Conservation (phyloP, 1,284 basidiomycete species). For the Ganoderma sinense region DNA sequence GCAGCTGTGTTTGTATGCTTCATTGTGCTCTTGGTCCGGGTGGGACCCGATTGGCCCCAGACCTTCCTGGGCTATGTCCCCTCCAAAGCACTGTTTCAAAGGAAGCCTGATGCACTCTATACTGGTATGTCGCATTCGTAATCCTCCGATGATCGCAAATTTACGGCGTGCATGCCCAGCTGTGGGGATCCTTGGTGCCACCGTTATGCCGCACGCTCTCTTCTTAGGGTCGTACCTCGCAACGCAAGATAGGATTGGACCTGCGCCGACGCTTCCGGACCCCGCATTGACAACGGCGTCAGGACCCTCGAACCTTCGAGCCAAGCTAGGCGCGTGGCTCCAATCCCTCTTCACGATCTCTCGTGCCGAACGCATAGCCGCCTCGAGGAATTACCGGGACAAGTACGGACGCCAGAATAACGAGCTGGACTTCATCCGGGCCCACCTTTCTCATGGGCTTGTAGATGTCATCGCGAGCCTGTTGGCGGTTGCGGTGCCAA, state of each 20-base stretch:
- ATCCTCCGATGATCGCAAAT: slow-evolving; percentile 45
- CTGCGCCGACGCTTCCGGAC: slow-evolving; percentile 26
- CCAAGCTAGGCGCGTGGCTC: slow-evolving; percentile 26
- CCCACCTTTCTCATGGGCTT: slow-evolving; percentile 81
- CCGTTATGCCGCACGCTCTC: slow-evolving; percentile 91
- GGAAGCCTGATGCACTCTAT: slow-evolving; percentile 69
- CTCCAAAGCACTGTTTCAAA: slow-evolving; percentile 64
- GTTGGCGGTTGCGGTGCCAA: slow-evolving; percentile 83
- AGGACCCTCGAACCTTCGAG: slow-evolving; percentile 10
- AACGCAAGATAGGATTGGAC: slow-evolving; percentile 55
- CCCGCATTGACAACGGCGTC: slow-evolving; percentile 26
- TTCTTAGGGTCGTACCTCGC: slow-evolving; percentile 89
- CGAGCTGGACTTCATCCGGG: slow-evolving; percentile 67
- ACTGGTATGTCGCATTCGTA: slow-evolving; percentile 56
- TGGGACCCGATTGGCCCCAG: slow-evolving; percentile 75
- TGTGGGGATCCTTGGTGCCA: slow-evolving; percentile 85
- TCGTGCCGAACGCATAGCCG: slow-evolving; percentile 36
- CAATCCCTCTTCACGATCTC: slow-evolving; percentile 36
- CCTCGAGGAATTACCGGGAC: slow-evolving; percentile 38
- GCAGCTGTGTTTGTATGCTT: slow-evolving; percentile 83
- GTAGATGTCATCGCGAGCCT: slow-evolving; percentile 69
- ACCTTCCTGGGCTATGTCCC: slow-evolving; percentile 90
- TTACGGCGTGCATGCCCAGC: slow-evolving; percentile 73
- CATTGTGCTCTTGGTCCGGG: slow-evolving; percentile 75
- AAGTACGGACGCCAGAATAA: slow-evolving; percentile 63